A percentile compares a stretch with the other conserved stretches of the same genome.
Evolutionary conservation across 1,139 yeast genomes (phyloP).

Genomic region (Yamadazyma epiphylla): DNA sequence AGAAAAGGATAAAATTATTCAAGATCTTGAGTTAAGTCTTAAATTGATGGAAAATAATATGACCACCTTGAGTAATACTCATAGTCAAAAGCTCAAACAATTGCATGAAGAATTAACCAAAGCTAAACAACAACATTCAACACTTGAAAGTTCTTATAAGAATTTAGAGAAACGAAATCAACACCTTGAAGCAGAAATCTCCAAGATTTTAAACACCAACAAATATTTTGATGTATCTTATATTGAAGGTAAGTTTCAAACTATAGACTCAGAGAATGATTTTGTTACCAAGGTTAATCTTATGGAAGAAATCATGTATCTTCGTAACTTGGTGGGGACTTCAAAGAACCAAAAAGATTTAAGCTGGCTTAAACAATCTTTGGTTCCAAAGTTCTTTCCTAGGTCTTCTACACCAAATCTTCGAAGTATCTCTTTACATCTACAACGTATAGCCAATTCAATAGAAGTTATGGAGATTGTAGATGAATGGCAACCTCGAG

Average conservation of each 20-base stretch:
- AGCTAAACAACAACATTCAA: conserved; percentile 12
- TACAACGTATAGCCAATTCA: conserved; percentile 14
- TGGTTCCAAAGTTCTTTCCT: conserved; percentile 1
- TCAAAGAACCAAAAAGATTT: conserved; percentile 3
- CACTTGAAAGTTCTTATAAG: conserved; percentile 5
- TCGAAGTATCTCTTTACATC: conserved; percentile 9
- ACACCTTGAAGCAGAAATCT: conserved; percentile 6
- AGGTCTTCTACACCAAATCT: conserved; percentile 4
- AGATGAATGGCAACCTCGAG: conserved; percentile 19
- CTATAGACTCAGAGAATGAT: conserved; percentile 24
- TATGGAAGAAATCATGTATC: conserved; percentile 32
- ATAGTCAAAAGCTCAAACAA: conserved; percentile 13
- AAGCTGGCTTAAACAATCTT: conserved; percentile 19
- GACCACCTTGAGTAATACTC: conserved; percentile 23
- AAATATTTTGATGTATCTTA: conserved; percentile 9
- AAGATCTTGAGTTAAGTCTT: conserved; percentile 38
- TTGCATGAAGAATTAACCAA: conserved; percentile 19
- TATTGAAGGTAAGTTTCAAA: conserved; percentile 15
- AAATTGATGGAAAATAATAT: conserved; percentile 40
- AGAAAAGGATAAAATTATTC: conserved; percentile 32
- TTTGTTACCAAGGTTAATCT: conserved; percentile 25
- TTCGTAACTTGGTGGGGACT: conserved; percentile 21
- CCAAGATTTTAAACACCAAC: conserved; percentile 10
- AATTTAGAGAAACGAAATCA: conserved; percentile 5
- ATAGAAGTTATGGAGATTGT: conserved; percentile 8